Percentiles rank a stretch among this genome's conserved stretches.
phyloP scores from a whole-genome alignment of 208 protist genomes.

The Tritrichomonas musculus region DNA sequence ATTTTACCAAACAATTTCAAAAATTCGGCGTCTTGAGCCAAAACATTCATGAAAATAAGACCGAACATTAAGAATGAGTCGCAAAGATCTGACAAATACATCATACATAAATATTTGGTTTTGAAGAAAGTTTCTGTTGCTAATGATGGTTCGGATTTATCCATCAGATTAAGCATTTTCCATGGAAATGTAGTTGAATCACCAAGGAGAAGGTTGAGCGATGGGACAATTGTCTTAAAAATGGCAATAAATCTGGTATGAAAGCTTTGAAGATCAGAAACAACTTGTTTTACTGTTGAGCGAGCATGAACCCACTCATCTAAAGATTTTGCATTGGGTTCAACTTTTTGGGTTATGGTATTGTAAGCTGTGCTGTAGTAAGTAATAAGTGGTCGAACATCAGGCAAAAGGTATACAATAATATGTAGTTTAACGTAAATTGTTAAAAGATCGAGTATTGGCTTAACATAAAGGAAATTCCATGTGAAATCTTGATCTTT shows the following conservation, averaged over 20 bases:
- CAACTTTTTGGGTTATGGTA: neutral
- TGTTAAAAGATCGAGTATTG: neutral
- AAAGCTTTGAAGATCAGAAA: neutral
- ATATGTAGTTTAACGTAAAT: neutral
- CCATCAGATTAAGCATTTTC: neutral
- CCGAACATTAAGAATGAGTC: neutral
- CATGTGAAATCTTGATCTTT: neutral
- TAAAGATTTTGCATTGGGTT: neutral
- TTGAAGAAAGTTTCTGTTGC: neutral
- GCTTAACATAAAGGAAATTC: neutral
- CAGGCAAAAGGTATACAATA: neutral
- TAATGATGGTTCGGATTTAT: neutral
- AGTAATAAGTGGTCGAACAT: neutral
- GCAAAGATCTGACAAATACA: neutral
- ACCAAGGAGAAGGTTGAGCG: neutral
- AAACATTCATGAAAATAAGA: neutral
- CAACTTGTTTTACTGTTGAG: neutral
- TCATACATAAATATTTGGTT: neutral
- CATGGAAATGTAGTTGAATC: neutral
- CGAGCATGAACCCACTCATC: neutral
- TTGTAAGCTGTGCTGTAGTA: neutral
- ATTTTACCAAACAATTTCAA: neutral
- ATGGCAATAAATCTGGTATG: neutral
- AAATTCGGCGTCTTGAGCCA: neutral
- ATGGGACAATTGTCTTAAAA: neutral